phyloP scores from a whole-genome alignment of 225 moss, liverwort and hornwort genomes.

The Neckera pumila region DNA sequence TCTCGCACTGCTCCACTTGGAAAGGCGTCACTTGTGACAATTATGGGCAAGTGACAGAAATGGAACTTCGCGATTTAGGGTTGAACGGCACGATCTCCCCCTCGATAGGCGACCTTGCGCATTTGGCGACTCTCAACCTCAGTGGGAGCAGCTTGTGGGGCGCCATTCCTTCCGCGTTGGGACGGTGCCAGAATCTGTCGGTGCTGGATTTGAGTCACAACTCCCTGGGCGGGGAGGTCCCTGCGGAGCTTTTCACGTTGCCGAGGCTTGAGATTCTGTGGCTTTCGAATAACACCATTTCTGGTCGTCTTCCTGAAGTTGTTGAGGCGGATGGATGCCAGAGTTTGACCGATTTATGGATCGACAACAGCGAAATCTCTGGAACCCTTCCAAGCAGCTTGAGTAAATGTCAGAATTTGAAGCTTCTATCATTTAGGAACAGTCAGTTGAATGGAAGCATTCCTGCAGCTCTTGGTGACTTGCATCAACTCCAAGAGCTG shows the following conservation, averaged over 20 bases:
- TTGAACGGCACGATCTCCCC: background rate
- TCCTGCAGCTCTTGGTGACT: background rate
- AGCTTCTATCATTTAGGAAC: background rate
- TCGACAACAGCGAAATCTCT: background rate
- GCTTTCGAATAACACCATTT: background rate
- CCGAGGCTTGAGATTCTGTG: too few species aligned
- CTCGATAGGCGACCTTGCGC: background rate
- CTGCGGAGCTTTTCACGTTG: too few species aligned
- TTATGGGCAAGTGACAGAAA: background rate
- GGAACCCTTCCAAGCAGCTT: background rate
- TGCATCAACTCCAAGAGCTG: background rate
- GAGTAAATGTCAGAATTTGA: background rate
- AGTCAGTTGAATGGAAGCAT: background rate
- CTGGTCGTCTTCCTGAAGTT: background rate
- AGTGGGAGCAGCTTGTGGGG: background rate
- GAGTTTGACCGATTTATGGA: background rate
- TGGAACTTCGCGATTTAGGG: background rate
- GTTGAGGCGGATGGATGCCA: background rate
- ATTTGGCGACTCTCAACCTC: background rate
- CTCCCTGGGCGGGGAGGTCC: too few species aligned
- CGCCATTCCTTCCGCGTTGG: too few species aligned
- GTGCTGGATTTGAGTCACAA: too few species aligned
- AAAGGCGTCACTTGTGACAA: background rate
- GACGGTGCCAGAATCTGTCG: too few species aligned
- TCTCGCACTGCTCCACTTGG: background rate